These are phyloP conservation scores for Brassica cretica DNA, from an alignment of 345 rosid genomes.

Conservation along the genomic window DNA sequence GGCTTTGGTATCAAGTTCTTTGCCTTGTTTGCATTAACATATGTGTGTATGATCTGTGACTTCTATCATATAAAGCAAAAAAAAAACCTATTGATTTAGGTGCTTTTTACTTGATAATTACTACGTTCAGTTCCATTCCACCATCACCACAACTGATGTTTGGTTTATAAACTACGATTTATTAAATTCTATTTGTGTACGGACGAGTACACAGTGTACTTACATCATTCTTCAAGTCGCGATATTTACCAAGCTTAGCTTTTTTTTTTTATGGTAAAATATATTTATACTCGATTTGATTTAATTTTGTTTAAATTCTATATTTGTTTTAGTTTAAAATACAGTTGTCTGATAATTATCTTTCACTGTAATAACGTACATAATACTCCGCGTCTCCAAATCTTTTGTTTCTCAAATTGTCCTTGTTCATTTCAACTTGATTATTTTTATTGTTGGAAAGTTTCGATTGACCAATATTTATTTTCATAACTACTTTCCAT, in stretches of 20 bases:
- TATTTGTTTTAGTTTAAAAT: not conserved
- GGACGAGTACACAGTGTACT: not conserved
- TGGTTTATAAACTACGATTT: not conserved
- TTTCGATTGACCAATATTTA: not conserved
- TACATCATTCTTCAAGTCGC: not conserved
- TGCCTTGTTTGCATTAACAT: not conserved
- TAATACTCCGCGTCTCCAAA: not conserved
- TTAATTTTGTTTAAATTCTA: not conserved
- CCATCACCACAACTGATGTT: not conserved
- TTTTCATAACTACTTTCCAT: not conserved
- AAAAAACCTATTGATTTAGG: not conserved
- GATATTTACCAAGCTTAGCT: not conserved
- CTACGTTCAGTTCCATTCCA: not conserved
- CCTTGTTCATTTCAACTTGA: not conserved
- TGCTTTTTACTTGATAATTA: not conserved
- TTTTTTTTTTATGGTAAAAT: not conserved
- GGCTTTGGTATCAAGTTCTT: conserved; percentile 27
- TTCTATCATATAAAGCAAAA: not conserved
- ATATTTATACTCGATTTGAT: not conserved
- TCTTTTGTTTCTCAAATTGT: not conserved
- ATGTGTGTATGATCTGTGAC: not conserved
- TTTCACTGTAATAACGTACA: not conserved
- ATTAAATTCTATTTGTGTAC: not conserved
- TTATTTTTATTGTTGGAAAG: not conserved
- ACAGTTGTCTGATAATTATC: not conserved